Evolutionary conservation across 352 stramenopile species (phyloP), one percentile per base, ranked within the genome.

Genomic region (Pythium rishiriense): DNA sequence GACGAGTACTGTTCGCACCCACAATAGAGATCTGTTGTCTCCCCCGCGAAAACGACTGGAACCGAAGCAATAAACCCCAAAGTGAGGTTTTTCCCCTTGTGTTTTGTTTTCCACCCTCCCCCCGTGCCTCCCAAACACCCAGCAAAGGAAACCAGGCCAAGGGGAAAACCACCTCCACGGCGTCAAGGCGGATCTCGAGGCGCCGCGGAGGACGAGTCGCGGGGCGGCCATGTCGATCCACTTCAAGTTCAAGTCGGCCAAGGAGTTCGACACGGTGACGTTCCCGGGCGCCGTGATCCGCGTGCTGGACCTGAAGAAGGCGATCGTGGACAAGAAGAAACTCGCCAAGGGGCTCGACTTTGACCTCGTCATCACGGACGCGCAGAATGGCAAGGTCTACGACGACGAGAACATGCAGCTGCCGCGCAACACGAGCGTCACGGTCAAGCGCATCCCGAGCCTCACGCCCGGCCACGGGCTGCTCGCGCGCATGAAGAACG

Each of bases 241-340:
- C 63, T 96, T 95, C 76, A 94, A 95, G 70, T 96, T 96, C 78
- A 96, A 96, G 68, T 91, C 83, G 26, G 85, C 86, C 55, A 96
- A 94, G 75, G 85, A 94, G 70, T 96, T 95, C 65, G 85, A 93
- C 68, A 94, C 85, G 29, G 85, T 96, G 28, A 91, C 83, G 43
- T 94, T 96, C 55, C 72, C 83, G 6, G 88, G 88, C 63, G 84
- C 86, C 12, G 83, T 93, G 46, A 96, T 96, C 72, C 84, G 85
- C 61, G 84, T 96, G 49, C 58, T 95, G 31, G 88, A 96, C 72
- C 76, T 97, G n/a, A 97, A 97, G 76, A 92, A 96, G 65, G 89
- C 89, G 29, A 97, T 97, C 62, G 91, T 97, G 45, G 91, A 97
- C 49, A 92, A 97, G 70, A 97, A 97, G 74, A 96, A 96, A 58